These are phyloP conservation scores for Scutellaria barbata DNA, from an alignment of 257 asterid genomes.

Conservation along the genomic window DNA sequence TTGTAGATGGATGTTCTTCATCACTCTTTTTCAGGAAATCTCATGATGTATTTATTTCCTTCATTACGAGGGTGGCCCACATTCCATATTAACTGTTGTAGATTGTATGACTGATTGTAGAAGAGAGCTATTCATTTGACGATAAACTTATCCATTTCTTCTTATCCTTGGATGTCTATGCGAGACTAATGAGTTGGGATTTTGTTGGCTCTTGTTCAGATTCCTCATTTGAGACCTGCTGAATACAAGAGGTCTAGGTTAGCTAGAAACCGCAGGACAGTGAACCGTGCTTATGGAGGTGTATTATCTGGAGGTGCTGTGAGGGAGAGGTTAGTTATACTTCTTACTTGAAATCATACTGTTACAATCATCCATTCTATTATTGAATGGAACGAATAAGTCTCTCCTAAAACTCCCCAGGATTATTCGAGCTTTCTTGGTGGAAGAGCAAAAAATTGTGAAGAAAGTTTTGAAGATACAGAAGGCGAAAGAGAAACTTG, in stretches of 20 bases:
- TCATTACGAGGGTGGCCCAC: background rate
- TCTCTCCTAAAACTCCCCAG: conserved; percentile 30
- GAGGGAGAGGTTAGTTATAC: conserved; percentile 59
- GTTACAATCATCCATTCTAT: background rate
- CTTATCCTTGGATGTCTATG: background rate
- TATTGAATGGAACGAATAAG: background rate
- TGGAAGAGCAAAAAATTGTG: conserved; percentile 76
- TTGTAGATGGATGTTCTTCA: background rate
- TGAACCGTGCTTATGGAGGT: conserved; percentile 77
- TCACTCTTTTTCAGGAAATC: background rate
- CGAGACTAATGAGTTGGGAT: background rate
- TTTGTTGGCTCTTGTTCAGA: conserved; percentile 40
- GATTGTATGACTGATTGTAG: background rate
- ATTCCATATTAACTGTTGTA: conserved; percentile 9
- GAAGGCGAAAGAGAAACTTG: conserved; percentile 61
- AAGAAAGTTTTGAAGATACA: conserved; percentile 78
- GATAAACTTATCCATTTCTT: background rate
- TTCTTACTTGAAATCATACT: background rate
- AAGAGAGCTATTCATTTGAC: background rate
- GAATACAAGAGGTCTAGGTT: conserved; percentile 79
- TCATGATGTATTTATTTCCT: background rate
- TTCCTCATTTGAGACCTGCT: conserved; percentile 79
- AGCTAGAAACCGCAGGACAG: conserved; percentile 74
- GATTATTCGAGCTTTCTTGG: conserved; percentile 76
- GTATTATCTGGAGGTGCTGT: conserved; percentile 72